Percentiles rank a stretch among this genome's conserved stretches.
Evolutionary conservation across 768 basidiomycete genomes (phyloP).

Genomic region (Pleurotus salmoneostramineus): DNA sequence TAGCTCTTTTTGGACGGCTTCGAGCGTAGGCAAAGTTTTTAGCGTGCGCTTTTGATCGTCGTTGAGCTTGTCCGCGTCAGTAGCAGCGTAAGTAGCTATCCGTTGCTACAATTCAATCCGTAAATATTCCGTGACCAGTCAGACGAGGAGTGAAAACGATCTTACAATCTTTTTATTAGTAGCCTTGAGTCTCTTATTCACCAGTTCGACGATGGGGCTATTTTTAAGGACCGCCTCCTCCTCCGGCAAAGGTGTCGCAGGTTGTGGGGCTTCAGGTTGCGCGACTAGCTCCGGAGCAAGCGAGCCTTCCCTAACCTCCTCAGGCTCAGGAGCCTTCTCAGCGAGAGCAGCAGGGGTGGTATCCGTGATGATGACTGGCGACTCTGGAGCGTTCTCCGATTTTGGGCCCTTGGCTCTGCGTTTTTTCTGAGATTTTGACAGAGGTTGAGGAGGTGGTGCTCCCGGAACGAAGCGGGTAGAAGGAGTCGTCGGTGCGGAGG

Average conservation of each 20-base stretch:
- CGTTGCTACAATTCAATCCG: conserved; percentile 46
- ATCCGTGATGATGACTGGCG: conserved; percentile 44
- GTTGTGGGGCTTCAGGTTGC: conserved; percentile 29
- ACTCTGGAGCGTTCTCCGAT: conserved; percentile 29
- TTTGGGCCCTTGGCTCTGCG: conserved; percentile 36
- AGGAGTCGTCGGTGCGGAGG: conserved; percentile 14
- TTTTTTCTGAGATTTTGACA: conserved; percentile 68
- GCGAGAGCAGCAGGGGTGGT: conserved; percentile 37
- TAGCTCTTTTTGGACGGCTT: conserved; percentile 78
- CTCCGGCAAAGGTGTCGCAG: conserved; percentile 36
- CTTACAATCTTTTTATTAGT: conserved; percentile 83
- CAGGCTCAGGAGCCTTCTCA: conserved; percentile 46
- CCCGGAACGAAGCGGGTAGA: conserved; percentile 67
- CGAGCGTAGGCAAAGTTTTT: conserved; percentile 69
- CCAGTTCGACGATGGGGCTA: conserved; percentile 74
- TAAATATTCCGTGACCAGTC: not conserved
- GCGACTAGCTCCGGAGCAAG: conserved; percentile 43
- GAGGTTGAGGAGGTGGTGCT: conserved; percentile 59
- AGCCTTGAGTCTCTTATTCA: conserved; percentile 74
- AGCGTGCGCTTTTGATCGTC: conserved; percentile 81
- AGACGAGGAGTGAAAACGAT: conserved; percentile 10
- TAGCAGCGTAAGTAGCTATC: conserved; percentile 66
- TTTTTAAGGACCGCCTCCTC: conserved; percentile 44
- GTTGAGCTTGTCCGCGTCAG: conserved; percentile 70
- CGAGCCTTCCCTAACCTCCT: conserved; percentile 43